Conservation (phyloP, 441 rosid genomes). For the Syzygium malaccense region DNA sequence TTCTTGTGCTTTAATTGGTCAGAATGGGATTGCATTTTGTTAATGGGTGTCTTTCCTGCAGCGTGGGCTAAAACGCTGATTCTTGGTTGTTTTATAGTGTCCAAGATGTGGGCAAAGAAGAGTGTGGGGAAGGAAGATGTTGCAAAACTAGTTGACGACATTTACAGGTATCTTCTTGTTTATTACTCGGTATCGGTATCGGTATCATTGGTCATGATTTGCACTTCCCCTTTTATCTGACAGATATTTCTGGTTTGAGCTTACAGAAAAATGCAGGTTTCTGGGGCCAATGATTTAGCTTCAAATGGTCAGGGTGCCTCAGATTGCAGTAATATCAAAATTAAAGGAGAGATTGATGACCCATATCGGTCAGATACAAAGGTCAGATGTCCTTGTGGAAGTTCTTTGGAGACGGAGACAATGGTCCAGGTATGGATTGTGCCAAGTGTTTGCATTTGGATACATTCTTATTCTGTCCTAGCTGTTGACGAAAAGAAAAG, state of each 20-base stretch:
- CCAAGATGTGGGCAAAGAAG: slow-evolving; percentile 70
- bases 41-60: neutral
- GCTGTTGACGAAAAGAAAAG: neutral
- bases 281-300: slow-evolving; percentile 87
- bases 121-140: slow-evolving; percentile 73
- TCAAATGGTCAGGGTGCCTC: slow-evolving; percentile 70
- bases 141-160: slow-evolving; percentile 85
- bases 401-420: slow-evolving; percentile 57
- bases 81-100: slow-evolving; percentile 24
- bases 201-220: neutral
- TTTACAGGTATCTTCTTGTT: slow-evolving; percentile 53
- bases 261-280: slow-evolving; percentile 85
- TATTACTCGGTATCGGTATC: neutral
- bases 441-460: neutral
- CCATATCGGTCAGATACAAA: slow-evolving; percentile 40
- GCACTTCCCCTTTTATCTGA: slow-evolving; percentile 3
- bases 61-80: neutral
- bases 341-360: slow-evolving; percentile 68
- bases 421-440: slow-evolving; percentile 57
- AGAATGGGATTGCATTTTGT: neutral
- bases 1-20: neutral
- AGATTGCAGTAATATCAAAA: slow-evolving; percentile 51
- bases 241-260: slow-evolving; percentile 4
- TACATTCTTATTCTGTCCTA: neutral
- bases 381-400: slow-evolving; percentile 96